Percentiles rank a stretch among this genome's conserved stretches.
Evolutionary conservation across 768 basidiomycete species (phyloP).

Genomic region (Phaeotremella fagi): DNA sequence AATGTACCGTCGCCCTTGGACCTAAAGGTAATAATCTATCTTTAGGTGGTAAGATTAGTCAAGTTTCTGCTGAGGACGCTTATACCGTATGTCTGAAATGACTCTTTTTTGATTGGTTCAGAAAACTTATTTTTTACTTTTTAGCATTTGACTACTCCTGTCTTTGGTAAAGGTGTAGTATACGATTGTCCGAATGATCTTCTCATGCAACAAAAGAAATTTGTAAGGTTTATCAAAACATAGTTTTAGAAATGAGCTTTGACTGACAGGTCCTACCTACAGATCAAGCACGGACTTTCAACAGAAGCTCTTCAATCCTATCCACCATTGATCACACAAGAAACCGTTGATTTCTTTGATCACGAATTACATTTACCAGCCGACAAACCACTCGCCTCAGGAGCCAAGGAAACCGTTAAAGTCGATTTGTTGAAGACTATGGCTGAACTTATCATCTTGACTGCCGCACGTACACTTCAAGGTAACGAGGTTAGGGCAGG

Average conservation of each 20-base stretch:
- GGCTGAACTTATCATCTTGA: conserved; percentile 88
- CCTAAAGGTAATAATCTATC: conserved; percentile 90
- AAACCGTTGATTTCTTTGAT: conserved; percentile 66
- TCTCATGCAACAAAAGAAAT: conserved; percentile 99
- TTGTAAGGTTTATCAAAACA: conserved; percentile 50
- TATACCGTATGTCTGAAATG: conserved; percentile 59
- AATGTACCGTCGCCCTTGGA: conserved; percentile 84
- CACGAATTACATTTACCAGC: conserved; percentile 61
- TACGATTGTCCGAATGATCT: conserved; percentile 94
- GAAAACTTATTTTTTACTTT: too few relatives aligned
- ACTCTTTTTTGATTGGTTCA: not conserved
- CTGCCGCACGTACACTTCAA: conserved; percentile 88
- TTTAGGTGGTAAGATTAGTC: conserved; percentile 84
- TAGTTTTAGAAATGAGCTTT: not conserved
- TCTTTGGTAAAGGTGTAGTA: conserved; percentile 96
- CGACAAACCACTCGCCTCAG: conserved; percentile 40
- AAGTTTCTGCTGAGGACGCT: conserved; percentile 92
- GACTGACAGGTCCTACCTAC: not conserved
- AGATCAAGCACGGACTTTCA: conserved; percentile 85
- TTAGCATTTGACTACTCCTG: conserved; percentile 84
- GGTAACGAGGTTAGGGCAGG: conserved; percentile 77
- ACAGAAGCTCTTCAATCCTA: conserved; percentile 86
- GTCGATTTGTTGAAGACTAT: conserved; percentile 67
- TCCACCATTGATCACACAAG: conserved; percentile 62
- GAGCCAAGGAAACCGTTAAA: conserved; percentile 13